Evolutionary conservation across 1,284 basidiomycete species (phyloP), one percentile per base, ranked within the genome.

Genomic region (Pseudozyma flocculosa): DNA sequence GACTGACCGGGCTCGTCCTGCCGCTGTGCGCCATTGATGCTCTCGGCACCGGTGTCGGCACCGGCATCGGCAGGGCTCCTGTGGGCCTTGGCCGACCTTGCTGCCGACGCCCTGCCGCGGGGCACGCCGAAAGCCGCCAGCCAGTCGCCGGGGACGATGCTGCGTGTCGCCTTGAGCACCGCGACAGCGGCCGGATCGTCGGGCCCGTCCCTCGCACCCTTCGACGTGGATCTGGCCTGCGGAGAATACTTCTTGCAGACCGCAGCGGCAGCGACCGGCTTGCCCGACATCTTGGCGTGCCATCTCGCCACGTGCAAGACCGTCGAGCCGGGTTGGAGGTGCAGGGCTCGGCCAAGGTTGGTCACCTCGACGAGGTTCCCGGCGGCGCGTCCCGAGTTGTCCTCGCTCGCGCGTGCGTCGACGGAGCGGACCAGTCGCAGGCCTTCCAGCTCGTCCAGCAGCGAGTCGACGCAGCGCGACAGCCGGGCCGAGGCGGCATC

Each of bases 51-150:
- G n/a, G n/a, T n/a, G n/a, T n/a, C n/a, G n/a, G n/a, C n/a, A n/a
- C n/a, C n/a, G n/a, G n/a, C n/a, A n/a, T n/a, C n/a, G n/a, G n/a
- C n/a, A n/a, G n/a, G n/a, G n/a, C n/a, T n/a, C n/a, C n/a, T n/a
- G n/a, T n/a, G n/a, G n/a, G n/a, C n/a, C n/a, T n/a, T n/a, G n/a
- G n/a, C n/a, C n/a, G n/a, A n/a, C n/a, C 15, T 34, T 11, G 7
- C 15, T 17, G 32, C 32, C 32, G 32, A 5, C 29, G 29, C 15
- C 32, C 15, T 34, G 32, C 9, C 42, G 38, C 26, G 50, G 14
- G 48, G 59, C 4, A 70, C 56, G 18, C 48, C 48, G 48, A 63
- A 64, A 5, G 69, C 62, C 18, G 53, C 56, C 23, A 52, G 47
- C 57, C 62, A 63, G 19, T 64, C 69, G 10, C 37, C 34, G 0